Conservation (phyloP, 139 green algal genomes). For the Klebsormidium nitens region DNA sequence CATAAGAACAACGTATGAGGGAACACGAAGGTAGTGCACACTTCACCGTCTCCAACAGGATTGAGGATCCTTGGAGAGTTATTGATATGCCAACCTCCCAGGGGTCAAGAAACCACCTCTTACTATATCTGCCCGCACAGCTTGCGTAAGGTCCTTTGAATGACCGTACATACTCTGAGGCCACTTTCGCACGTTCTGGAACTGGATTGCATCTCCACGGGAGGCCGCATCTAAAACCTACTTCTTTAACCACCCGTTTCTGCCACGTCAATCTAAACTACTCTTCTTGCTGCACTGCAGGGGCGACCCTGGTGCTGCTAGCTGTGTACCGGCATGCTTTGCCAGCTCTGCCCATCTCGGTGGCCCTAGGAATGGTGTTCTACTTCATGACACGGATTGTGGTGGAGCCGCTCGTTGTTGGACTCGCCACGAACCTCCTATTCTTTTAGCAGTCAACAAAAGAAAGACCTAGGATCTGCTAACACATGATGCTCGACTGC, state of each 20-base stretch:
- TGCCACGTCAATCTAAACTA: conserved; percentile 18
- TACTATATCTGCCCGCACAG: neutral
- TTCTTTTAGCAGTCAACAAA: conserved; percentile 28
- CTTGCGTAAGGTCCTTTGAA: neutral
- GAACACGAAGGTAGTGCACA: neutral
- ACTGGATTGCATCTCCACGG: neutral
- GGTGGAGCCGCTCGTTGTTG: conserved; percentile 74
- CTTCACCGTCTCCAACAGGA: neutral
- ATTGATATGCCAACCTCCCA: neutral
- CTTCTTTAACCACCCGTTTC: neutral
- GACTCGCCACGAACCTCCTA: conserved; percentile 15
- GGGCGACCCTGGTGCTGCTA: conserved; percentile 42
- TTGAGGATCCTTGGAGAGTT: neutral
- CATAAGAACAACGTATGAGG: neutral
- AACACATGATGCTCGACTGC: too few relatives aligned
- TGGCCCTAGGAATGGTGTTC: conserved; percentile 78
- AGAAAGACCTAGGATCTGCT: neutral
- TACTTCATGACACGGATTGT: conserved; percentile 78
- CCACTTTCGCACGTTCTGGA: neutral
- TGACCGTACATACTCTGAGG: neutral
- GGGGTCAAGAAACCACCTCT: neutral
- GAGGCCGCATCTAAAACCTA: neutral
- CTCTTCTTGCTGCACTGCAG: conserved; percentile 35
- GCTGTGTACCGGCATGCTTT: conserved; percentile 74
- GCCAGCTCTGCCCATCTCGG: conserved; percentile 91